Evolutionary conservation across 225 moss, liverwort and hornwort genomes (phyloP), one percentile per base, ranked within the genome.

Genomic region (Sphagnum tenellum): DNA sequence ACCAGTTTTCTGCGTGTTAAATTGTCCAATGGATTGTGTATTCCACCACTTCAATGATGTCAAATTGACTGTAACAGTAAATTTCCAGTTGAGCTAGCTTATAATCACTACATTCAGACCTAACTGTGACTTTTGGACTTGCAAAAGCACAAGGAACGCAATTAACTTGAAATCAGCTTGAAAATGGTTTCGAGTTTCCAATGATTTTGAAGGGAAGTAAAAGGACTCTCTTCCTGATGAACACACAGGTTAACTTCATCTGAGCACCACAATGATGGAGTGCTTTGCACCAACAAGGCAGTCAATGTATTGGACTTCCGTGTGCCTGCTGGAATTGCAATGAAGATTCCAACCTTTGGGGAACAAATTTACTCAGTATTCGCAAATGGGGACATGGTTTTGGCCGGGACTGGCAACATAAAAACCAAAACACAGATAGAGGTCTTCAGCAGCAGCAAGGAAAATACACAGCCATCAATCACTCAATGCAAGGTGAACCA

Each of bases 271-370:
- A 84, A 66, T 67, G 92, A 98, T 63, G 96, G 92, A 7, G 80
- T 90, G 54, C 65, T 92, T 51, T 98, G 92, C 58, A 98, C 88
- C 70, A 75, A 86, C 69, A 90, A 89, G 60, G 88, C 92, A 44
- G 76, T 98, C 68, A 90, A 98, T 67, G 79, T 98, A 11, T 78
- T 98, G 13, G 95, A 98, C 69, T 98, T 98, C 70, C 86, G 96
- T 66, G 83, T 90, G 60, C 88, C 92, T 11, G 78, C 86, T 2
- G 96, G 92, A 45, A 87, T 98, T 63, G 96, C 82, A 3, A 81
- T 86, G 72, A 98, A 89, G 61, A 89, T 98, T 9, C 88, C 89
- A 2, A 85, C 80, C 11, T 80, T 89, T 45, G 90, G 87, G n/a
- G 90, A 90, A 55, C 78, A 86, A 63, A 85, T 71, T 4, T 82